These are phyloP conservation scores for Clausena lansium DNA, from an alignment of 345 rosid species.

Conservation along the genomic window DNA sequence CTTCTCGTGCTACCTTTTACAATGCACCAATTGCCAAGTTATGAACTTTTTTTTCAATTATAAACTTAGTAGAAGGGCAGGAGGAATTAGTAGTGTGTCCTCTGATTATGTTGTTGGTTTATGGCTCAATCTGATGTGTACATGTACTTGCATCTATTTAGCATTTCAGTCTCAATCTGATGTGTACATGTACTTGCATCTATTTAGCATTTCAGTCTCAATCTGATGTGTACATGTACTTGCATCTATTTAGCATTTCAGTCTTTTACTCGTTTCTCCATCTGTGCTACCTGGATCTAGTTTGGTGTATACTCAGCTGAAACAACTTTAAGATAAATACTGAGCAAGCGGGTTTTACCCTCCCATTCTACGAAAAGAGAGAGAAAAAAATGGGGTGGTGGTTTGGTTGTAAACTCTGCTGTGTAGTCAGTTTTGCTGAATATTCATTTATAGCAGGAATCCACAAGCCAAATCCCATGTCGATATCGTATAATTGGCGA, in stretches of 20 bases:
- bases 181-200: too few species aligned
- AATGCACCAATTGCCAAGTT: constrained; percentile 37
- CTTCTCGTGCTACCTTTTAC: constrained; percentile 66
- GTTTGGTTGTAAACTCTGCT: neutral
- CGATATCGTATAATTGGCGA: too few species aligned
- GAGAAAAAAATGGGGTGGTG: neutral
- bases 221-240: too few species aligned
- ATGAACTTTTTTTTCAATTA: neutral
- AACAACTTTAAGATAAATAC: too few species aligned
- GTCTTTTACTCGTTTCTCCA: neutral
- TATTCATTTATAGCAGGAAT: neutral
- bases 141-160: neutral
- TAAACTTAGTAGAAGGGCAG: neutral
- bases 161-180: too few species aligned
- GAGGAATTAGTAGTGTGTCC: too few species aligned
- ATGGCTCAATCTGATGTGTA: too few species aligned
- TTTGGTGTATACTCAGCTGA: too few species aligned
- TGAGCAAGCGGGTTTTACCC: neutral
- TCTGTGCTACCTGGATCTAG: neutral
- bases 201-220: too few species aligned
- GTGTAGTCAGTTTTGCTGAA: neutral
- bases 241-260: neutral
- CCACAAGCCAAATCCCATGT: neutral
- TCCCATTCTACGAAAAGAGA: neutral
- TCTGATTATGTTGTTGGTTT: too few species aligned